Percentiles rank a stretch among this genome's conserved stretches.
Conservation (phyloP, 148 eudicot species). For the Salicornia ramosissima region DNA sequence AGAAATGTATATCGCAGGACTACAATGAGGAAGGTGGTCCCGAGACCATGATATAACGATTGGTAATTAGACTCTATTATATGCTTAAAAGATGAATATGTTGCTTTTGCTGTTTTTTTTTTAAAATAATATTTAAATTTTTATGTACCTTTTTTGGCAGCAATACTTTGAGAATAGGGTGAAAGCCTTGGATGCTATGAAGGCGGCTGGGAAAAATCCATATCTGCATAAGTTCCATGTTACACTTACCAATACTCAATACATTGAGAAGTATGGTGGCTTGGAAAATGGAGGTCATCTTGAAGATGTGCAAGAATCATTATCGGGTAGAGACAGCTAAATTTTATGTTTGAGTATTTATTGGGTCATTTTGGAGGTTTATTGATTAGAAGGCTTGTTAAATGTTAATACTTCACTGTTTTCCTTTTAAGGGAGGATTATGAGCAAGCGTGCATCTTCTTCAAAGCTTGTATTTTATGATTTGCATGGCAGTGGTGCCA, state of each 20-base stretch:
- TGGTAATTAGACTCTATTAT: not conserved
- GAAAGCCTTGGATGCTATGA: slow-evolving; percentile 60
- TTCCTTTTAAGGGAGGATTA: slow-evolving; percentile 59
- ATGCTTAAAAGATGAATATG: not conserved
- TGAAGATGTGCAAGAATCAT: slow-evolving; percentile 57
- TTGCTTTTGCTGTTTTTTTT: not conserved
- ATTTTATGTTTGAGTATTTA: not conserved
- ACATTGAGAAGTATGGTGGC: slow-evolving; percentile 51
- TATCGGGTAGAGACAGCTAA: slow-evolving; percentile 56
- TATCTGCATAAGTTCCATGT: slow-evolving; percentile 84
- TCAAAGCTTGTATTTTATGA: slow-evolving; percentile 84
- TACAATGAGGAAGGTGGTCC: too few relatives aligned
- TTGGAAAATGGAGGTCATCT: slow-evolving; percentile 59
- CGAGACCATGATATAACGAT: too few relatives aligned
- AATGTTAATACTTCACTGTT: not conserved
- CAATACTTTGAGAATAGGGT: slow-evolving; percentile 84
- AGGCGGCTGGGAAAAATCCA: slow-evolving; percentile 67
- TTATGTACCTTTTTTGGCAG: slow-evolving; percentile 36
- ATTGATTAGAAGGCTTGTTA: not conserved
- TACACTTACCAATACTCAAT: slow-evolving; percentile 48
- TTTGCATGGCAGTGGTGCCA: slow-evolving; percentile 65
- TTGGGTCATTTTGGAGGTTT: not conserved
- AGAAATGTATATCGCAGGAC: too few relatives aligned
- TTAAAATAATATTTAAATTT: too few relatives aligned
- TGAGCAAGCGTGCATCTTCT: slow-evolving; percentile 90